Percentiles rank a stretch among this genome's conserved stretches.
phyloP scores from a whole-genome alignment of 2,329 filamentous ascomycete genomes.

The Ophiocordyceps unilateralis region DNA sequence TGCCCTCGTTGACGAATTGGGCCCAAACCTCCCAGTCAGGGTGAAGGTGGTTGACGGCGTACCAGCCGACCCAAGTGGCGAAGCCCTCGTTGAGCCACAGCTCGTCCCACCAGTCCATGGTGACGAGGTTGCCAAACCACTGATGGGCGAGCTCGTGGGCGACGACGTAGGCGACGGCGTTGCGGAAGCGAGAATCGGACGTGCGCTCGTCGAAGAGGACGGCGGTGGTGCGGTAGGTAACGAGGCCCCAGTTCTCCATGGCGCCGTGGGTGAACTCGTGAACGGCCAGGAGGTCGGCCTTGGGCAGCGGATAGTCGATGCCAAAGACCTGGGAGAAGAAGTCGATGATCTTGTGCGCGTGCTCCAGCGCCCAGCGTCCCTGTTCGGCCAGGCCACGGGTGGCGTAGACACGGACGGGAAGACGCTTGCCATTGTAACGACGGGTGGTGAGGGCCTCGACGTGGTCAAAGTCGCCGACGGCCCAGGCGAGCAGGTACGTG shows the following conservation, averaged over 20 bases:
- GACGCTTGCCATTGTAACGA: slow-evolving; percentile 75
- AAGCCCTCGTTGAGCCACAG: slow-evolving; percentile 94
- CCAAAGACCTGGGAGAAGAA: slow-evolving; percentile 92
- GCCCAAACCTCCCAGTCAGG: slow-evolving; percentile 97
- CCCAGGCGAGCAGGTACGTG: slow-evolving; percentile 83
- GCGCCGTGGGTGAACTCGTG: slow-evolving; percentile 81
- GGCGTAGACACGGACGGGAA: slow-evolving; percentile 91
- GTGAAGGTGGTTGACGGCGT: slow-evolving; percentile 77
- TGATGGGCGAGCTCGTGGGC: slow-evolving; percentile 96
- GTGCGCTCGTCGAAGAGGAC: slow-evolving; percentile 90
- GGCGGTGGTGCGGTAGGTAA: slow-evolving; percentile 89
- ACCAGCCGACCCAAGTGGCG: slow-evolving; percentile 96
- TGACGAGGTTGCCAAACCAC: slow-evolving; percentile 91
- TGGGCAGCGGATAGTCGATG: slow-evolving; percentile 84
- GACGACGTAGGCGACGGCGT: slow-evolving; percentile 88
- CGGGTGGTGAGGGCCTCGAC: slow-evolving; percentile 81
- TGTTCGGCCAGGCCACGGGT: slow-evolving; percentile 89
- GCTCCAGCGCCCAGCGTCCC: slow-evolving; percentile 74
- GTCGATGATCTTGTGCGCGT: slow-evolving; percentile 85
- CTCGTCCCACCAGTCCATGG: slow-evolving; percentile 95
- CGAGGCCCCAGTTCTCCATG: slow-evolving; percentile 94
- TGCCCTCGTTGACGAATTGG: slow-evolving; percentile 89
- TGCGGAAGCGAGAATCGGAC: slow-evolving; percentile 81
- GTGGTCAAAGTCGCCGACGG: slow-evolving; percentile 92
- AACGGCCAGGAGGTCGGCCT: slow-evolving; percentile 78